Evolutionary conservation across 2,329 filamentous ascomycete genomes (phyloP).

Genomic region (Plectosphaerella sp.): DNA sequence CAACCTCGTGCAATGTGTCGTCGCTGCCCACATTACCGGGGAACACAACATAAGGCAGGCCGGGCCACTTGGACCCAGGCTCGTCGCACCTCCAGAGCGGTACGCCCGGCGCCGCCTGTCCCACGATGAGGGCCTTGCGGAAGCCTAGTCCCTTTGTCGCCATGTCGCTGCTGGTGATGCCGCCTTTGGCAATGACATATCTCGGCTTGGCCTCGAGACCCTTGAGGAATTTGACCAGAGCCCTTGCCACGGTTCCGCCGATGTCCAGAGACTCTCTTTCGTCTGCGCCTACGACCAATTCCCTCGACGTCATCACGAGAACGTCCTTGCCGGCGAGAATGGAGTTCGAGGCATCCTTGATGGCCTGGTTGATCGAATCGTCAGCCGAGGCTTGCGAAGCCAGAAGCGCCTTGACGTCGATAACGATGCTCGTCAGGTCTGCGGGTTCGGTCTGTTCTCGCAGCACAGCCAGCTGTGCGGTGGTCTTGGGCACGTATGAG

Average conservation of each 20-base stretch:
- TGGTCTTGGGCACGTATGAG: constrained; percentile 55
- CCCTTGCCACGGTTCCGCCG: constrained; percentile 42
- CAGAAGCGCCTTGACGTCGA: constrained; percentile 44
- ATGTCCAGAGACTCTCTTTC: constrained; percentile 48
- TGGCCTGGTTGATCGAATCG: constrained; percentile 22
- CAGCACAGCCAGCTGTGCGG: constrained; percentile 43
- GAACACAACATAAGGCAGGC: constrained; percentile 52
- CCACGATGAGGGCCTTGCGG: constrained; percentile 47
- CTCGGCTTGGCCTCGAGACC: constrained; percentile 40
- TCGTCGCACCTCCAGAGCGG: constrained; percentile 56
- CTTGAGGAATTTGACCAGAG: constrained; percentile 45
- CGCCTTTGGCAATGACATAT: constrained; percentile 55
- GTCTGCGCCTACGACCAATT: constrained; percentile 41
- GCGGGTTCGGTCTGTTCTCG: constrained; percentile 28
- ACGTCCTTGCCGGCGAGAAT: constrained; percentile 44
- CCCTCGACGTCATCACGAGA: constrained; percentile 53
- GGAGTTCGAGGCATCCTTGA: constrained; percentile 28
- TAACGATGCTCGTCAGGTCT: constrained; percentile 36
- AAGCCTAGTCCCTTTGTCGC: constrained; percentile 51
- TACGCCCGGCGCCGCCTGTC: constrained; percentile 52
- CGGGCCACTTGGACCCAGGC: constrained; percentile 39
- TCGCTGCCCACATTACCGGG: constrained; percentile 51
- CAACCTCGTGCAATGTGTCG: constrained; percentile 37
- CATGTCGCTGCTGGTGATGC: constrained; percentile 54
- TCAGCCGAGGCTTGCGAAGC: constrained; percentile 25